Percentiles rank a stretch among this genome's conserved stretches.
These are phyloP conservation scores for Elaphomyces granulatus DNA, from an alignment of 495 filamentous ascomycete species.

Conservation along the genomic window DNA sequence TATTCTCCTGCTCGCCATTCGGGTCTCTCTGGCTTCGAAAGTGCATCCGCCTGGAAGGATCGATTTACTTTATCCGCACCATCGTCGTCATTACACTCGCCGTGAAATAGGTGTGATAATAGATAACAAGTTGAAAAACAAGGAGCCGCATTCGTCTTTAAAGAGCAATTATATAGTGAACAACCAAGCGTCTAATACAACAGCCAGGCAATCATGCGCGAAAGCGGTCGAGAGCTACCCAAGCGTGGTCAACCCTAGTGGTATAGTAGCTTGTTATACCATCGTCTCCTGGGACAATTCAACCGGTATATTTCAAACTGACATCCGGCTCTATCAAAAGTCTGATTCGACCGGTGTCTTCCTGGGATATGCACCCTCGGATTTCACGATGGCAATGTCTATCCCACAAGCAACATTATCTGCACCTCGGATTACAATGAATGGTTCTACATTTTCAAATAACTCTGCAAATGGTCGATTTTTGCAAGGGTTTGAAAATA, in stretches of 20 bases:
- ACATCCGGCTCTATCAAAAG: conserved; percentile 53
- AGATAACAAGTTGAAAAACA: too few species aligned
- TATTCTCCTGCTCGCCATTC: too few species aligned
- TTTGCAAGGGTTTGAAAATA: conserved; percentile 14
- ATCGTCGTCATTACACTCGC: too few species aligned
- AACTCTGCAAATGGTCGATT: not conserved
- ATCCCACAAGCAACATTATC: conserved; percentile 45
- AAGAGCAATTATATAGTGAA: too few species aligned
- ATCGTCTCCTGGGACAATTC: conserved; percentile 44
- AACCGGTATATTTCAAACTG: conserved; percentile 54
- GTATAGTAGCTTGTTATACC: conserved; percentile 70
- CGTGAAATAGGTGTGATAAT: too few species aligned
- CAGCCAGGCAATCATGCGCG: conserved; percentile 37
- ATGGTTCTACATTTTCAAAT: not conserved
- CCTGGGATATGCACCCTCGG: conserved; percentile 34
- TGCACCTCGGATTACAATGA: not conserved
- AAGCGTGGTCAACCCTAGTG: conserved; percentile 45
- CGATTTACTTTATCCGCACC: too few species aligned
- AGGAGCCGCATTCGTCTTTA: too few species aligned
- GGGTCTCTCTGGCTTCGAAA: too few species aligned
- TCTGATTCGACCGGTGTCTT: conserved; percentile 42
- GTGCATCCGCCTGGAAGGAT: too few species aligned
- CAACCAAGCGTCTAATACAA: conserved; percentile 25
- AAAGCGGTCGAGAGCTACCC: conserved; percentile 30
- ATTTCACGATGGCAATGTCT: conserved; percentile 42